A percentile compares a stretch with the other conserved stretches of the same genome.
These are phyloP conservation scores for Rhipidocladum racemiflorum DNA, from an alignment of 176 grass and related monocot genomes.

Conservation along the genomic window DNA sequence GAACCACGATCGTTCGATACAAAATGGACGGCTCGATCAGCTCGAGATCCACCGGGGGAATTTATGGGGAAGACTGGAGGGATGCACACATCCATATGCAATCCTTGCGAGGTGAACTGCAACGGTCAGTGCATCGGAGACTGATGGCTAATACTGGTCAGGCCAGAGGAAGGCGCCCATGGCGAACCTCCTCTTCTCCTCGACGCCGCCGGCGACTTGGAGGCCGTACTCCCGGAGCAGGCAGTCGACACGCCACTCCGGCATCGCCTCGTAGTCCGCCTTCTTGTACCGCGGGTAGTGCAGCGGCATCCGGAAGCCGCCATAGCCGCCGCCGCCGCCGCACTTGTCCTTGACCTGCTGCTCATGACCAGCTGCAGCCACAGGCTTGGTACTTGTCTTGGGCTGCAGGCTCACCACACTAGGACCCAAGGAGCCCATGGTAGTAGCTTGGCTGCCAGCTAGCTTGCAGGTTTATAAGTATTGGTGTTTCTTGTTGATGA, in stretches of 20 bases:
- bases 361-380: not conserved
- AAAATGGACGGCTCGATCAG: not conserved
- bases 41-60: not conserved
- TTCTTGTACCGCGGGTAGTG: constrained; percentile 70
- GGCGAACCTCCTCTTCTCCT: constrained; percentile 46
- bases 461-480: not conserved
- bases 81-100: not conserved
- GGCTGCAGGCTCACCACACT: not conserved
- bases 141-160: constrained; percentile 20
- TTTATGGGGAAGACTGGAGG: not conserved
- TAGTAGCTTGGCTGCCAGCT: not conserved
- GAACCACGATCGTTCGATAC: not conserved
- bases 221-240: constrained; percentile 65
- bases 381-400: not conserved
- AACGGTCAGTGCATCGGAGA: not conserved
- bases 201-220: constrained; percentile 39
- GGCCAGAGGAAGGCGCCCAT: constrained; percentile 73
- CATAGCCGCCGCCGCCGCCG: not conserved
- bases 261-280: constrained; percentile 82
- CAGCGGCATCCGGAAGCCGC: constrained; percentile 61
- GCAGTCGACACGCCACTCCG: constrained; percentile 74
- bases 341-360: not conserved
- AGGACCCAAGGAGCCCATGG: constrained; percentile 36
- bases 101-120: not conserved
- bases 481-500: not conserved